Evolutionary conservation across 768 basidiomycete species (phyloP), one percentile per base, ranked within the genome.

Genomic region (Pisolithus tinctorius): DNA sequence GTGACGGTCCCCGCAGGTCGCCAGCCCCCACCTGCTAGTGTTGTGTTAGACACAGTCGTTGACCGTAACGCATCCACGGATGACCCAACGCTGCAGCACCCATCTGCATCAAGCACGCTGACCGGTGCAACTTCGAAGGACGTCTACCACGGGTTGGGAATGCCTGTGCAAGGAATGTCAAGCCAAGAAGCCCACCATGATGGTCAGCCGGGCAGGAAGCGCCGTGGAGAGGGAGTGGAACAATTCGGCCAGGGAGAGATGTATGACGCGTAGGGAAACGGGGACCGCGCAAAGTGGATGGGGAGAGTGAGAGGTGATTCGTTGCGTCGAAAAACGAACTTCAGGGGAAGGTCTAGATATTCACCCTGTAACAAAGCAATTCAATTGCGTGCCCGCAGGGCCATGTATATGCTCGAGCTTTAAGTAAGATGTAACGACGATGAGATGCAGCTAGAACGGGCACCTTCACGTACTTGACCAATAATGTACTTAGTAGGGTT

Each of bases 161-260:
- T 59, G 29, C 70, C 70, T 13, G 51, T 44, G 6, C 55, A 60
- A 16, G 71, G 68, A 16, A 63, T 66, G 70, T 64, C 63, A 30
- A 69, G 64, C 58, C 56, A 58, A 39, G 71, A 74, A 53, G 17
- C 57, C 40, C 66, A 65, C 48, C 72, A 71, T 29, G 67, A 67
- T 11, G 69, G 73, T 25, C 57, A 60, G 30, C 51, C 56, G 39
- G 61, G 65, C 17, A 61, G 67, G 43, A 71, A 69, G 49, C 56
- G 54, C 9, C 57, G 59, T 14, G 50, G 50, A 36, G 56, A 53
- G 31, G 64, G 66, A 13, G 41, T 38, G 9, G 55, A 54, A 6
- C 63, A 59, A 16, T 65, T 57, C 6, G 56, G 55, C 23, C 43
- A 54, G 14, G 43, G 50, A 3, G 9, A 4, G 16, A 43, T 13